Evolutionary conservation across 139 green algal genomes (phyloP).

Genomic region (Monoraphidium neglectum): DNA sequence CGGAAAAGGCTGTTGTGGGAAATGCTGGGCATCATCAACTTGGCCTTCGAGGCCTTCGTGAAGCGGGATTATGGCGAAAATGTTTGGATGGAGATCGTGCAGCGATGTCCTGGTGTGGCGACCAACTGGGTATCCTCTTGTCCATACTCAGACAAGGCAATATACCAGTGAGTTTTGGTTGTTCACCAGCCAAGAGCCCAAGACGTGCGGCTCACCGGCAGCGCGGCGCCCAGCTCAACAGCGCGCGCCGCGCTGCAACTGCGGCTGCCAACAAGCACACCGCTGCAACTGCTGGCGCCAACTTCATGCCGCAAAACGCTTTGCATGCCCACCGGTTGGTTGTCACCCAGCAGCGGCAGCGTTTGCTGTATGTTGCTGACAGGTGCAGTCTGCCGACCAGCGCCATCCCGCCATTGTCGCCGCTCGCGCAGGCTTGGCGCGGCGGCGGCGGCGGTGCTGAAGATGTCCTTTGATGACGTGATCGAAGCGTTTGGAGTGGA

Average conservation of each 20-base stretch:
- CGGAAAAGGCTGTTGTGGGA: too few species aligned
- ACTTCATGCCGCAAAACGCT: background rate
- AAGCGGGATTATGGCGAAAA: slow-evolving; percentile 35
- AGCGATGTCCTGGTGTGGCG: slow-evolving; percentile 5
- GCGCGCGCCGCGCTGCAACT: background rate
- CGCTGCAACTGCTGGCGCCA: background rate
- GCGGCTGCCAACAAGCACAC: background rate
- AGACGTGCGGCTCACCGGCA: background rate
- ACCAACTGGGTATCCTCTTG: slow-evolving; percentile 37
- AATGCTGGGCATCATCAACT: slow-evolving; percentile 33
- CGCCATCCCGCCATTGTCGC: background rate
- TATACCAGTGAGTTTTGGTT: slow-evolving; percentile 43
- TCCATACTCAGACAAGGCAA: slow-evolving; percentile 46
- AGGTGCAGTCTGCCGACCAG: background rate
- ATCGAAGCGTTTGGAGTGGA: slow-evolving; percentile 53
- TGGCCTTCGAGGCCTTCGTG: slow-evolving; percentile 33
- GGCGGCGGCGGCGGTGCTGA: slow-evolving; percentile 41
- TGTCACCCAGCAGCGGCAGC: background rate
- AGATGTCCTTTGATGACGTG: slow-evolving; percentile 39
- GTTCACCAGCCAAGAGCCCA: too few species aligned
- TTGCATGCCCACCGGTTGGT: background rate
- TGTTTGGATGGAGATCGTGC: slow-evolving; percentile 32
- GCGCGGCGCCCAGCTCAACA: background rate
- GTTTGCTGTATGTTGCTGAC: background rate
- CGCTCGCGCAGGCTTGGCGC: slow-evolving; percentile 39